Evolutionary conservation across 352 stramenopile genomes (phyloP), one percentile per base, ranked within the genome.

Genomic region (Phytophthora vignae): DNA sequence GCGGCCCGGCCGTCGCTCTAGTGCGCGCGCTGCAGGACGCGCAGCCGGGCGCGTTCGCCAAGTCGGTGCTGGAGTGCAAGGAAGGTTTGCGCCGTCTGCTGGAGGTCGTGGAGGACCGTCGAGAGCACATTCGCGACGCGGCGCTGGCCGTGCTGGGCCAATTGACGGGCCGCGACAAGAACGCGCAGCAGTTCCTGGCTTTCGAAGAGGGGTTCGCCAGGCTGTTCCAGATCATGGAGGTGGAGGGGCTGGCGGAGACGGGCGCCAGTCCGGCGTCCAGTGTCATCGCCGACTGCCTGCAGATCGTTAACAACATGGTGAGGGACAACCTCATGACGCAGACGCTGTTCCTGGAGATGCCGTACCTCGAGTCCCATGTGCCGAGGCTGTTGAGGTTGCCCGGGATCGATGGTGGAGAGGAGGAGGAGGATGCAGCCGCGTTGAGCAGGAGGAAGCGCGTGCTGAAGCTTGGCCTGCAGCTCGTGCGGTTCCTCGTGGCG

Each of bases 291-390:
- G 88, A 95, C 55, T 93, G 88, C 58, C 64, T 95, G 19, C 83
- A 93, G 62, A 93, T 93, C 60, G 73, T 95, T 9, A 89, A 87
- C 71, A 93, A 95, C 66, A 93, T 95, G 84, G 31, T 95, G 42
- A 71, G 81, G 31, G 85, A 93, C 68, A 95, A 95, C 61, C 64
- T 84, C 21, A 92, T 93, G 83, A 92, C 86, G 40, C 88, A 95
- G 73, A 93, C 76, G 27, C 65, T 95, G 25, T 88, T 95, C 31
- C 69, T 82, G 0, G 83, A 95, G 44, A 69, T 89, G 64, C 69
- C 88, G 19, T 88, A 82, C 49, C 57, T 95, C 9, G 66, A 83
- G 14, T 79, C 82, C 0, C 81, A 93, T 40, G 64, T 95, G 22
- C 77, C 85, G 4, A 61, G 71, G 7, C 58, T 95, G 11, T 64